Evolutionary conservation across 2,329 filamentous ascomycete genomes (phyloP).

Genomic region (Pleomassaria siparia): DNA sequence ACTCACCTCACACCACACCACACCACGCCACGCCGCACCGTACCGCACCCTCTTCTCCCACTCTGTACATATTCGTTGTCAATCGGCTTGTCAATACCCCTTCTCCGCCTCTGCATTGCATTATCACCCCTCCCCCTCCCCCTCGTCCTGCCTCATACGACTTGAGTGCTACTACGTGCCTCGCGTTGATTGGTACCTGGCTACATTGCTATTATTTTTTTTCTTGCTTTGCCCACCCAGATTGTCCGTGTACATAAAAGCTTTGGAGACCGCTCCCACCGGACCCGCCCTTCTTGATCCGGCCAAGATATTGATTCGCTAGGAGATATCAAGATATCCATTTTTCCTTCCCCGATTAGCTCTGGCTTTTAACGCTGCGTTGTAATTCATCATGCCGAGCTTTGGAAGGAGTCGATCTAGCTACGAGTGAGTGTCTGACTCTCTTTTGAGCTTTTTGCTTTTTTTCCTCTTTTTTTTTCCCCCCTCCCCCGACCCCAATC

Average conservation of each 20-base stretch:
- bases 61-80: conserved; percentile 16
- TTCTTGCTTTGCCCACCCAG: conserved; percentile 18
- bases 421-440: conserved; percentile 41
- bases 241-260: conserved; percentile 34
- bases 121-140: neutral
- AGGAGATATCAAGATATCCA: conserved; percentile 13
- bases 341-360: too few species aligned
- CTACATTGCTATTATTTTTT: conserved; percentile 9
- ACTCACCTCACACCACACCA: too few species aligned
- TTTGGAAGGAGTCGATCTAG: conserved; percentile 42
- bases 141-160: conserved; percentile 17
- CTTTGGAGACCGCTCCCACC: conserved; percentile 11
- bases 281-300: conserved; percentile 20
- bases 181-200: conserved; percentile 21
- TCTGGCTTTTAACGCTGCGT: too few species aligned
- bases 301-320: conserved; percentile 24
- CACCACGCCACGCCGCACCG: too few species aligned
- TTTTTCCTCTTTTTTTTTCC: conserved; percentile 13
- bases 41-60: conserved; percentile 4
- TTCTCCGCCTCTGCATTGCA: conserved; percentile 11
- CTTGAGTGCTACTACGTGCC: conserved; percentile 24
- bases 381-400: conserved; percentile 37
- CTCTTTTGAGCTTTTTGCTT: conserved; percentile 10
- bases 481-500: conserved; percentile 10
- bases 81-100: conserved; percentile 4